Evolutionary conservation across 2,329 filamentous ascomycete genomes (phyloP).

Genomic region (Arthroderma sp.): DNA sequence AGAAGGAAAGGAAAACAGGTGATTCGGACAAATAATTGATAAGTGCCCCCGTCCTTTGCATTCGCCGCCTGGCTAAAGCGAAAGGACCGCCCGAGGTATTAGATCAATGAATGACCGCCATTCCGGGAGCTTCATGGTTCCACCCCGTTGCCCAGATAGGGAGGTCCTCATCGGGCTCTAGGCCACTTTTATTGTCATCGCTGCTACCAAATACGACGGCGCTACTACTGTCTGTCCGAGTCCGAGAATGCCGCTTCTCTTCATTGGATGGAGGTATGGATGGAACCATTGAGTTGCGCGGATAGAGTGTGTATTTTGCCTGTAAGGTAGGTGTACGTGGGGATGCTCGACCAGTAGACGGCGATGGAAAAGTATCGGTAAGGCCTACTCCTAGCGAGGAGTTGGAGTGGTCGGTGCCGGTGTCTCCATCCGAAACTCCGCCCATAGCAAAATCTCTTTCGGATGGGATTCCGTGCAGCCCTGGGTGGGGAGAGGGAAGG

Average conservation of each 20-base stretch:
- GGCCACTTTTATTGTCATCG: slow-evolving; percentile 23
- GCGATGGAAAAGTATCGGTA: slow-evolving; percentile 28
- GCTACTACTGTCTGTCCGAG: slow-evolving; percentile 32
- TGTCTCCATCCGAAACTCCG: slow-evolving; percentile 10
- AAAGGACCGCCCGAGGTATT: background rate
- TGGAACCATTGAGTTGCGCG: slow-evolving; percentile 19
- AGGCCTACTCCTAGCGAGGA: slow-evolving; percentile 22
- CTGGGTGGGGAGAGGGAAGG: slow-evolving; percentile 15
- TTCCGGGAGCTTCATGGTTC: slow-evolving; percentile 28
- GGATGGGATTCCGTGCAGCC: slow-evolving; percentile 16
- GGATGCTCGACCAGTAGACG: slow-evolving; percentile 19
- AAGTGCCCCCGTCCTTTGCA: too few relatives aligned
- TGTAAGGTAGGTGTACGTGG: slow-evolving; percentile 16
- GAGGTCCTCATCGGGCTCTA: slow-evolving; percentile 41
- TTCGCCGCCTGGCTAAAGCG: too few relatives aligned
- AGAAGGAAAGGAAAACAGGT: background rate
- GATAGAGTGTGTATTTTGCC: slow-evolving; percentile 25
- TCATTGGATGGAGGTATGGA: slow-evolving; percentile 18
- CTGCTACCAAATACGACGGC: slow-evolving; percentile 33
- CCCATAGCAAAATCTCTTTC: slow-evolving; percentile 3
- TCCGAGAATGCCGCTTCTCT: slow-evolving; percentile 25
- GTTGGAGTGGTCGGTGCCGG: slow-evolving; percentile 22
- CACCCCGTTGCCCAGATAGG: slow-evolving; percentile 29
- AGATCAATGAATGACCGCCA: slow-evolving; percentile 25
- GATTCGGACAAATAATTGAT: background rate